A percentile compares a stretch with the other conserved stretches of the same genome.
phyloP scores from a whole-genome alignment of 495 filamentous ascomycete genomes.

The Penicillium egyptiacum region DNA sequence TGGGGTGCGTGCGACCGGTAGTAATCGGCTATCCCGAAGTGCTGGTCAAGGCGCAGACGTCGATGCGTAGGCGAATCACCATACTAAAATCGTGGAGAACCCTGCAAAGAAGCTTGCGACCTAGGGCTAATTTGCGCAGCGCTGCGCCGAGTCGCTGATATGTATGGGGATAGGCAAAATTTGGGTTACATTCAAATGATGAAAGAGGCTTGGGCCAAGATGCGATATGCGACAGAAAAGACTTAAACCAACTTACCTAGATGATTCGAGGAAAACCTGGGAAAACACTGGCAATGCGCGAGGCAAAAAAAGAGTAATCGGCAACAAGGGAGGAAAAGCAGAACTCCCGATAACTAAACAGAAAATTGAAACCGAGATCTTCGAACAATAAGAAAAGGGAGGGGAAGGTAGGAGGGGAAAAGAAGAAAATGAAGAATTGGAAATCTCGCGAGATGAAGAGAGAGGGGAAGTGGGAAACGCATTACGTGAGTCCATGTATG shows the following conservation, averaged over 20 bases:
- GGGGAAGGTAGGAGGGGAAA: slow-evolving; percentile 34
- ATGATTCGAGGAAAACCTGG: slow-evolving; percentile 19
- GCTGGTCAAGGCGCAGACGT: slow-evolving; percentile 13
- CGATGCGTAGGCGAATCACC: slow-evolving; percentile 5
- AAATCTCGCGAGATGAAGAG: slow-evolving; percentile 29
- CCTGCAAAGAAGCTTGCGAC: slow-evolving; percentile 1
- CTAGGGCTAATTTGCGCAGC: not conserved
- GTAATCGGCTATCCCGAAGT: slow-evolving; percentile 11
- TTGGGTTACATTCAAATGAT: slow-evolving; percentile 8
- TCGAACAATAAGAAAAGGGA: slow-evolving; percentile 39
- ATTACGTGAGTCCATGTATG: slow-evolving; percentile 10
- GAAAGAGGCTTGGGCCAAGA: slow-evolving; percentile 21
- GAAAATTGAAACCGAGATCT: slow-evolving; percentile 34
- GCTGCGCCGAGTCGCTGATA: not conserved
- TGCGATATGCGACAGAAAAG: slow-evolving; percentile 3
- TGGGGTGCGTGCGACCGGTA: slow-evolving; percentile 2
- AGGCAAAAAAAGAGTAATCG: slow-evolving; percentile 27
- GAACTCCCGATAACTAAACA: slow-evolving; percentile 34
- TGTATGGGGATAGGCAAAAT: not conserved
- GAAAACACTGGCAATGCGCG: slow-evolving; percentile 33
- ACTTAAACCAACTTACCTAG: slow-evolving; percentile 23
- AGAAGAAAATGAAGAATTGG: slow-evolving; percentile 48
- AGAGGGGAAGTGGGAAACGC: slow-evolving; percentile 41
- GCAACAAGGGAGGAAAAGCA: slow-evolving; percentile 24
- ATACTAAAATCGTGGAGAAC: not conserved